Percentiles rank a stretch among this genome's conserved stretches.
phyloP scores from a whole-genome alignment of 2,329 filamentous ascomycete species.

The Phoma sp. region DNA sequence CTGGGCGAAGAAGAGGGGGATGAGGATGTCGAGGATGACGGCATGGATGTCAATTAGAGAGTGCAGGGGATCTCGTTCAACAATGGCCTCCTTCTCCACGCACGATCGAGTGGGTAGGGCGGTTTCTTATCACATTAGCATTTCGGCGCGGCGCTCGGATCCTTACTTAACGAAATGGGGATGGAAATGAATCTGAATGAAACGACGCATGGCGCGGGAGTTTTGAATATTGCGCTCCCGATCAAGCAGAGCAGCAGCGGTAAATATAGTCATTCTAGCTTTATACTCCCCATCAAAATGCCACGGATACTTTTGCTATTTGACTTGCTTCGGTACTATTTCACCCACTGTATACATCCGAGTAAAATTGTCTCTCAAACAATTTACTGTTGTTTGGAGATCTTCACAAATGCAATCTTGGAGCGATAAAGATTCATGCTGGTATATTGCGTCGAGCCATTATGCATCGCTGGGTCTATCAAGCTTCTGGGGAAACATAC shows the following conservation, averaged over 20 bases:
- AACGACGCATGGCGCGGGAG: slow-evolving; percentile 11
- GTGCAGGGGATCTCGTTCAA: not conserved
- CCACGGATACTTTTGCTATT: not conserved
- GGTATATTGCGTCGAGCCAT: not conserved
- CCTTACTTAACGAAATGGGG: no score
- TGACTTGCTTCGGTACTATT: no score
- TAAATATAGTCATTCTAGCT: not conserved
- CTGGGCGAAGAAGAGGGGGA: slow-evolving; percentile 52
- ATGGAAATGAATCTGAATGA: not conserved
- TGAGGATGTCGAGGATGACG: slow-evolving; percentile 51
- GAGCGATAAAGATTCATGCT: not conserved
- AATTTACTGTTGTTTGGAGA: not conserved
- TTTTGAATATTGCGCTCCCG: slow-evolving; percentile 4
- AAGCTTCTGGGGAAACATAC: not conserved
- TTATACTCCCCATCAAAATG: not conserved
- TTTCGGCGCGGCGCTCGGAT: slow-evolving; percentile 17
- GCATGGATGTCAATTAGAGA: slow-evolving; percentile 48
- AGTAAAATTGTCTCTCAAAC: no score
- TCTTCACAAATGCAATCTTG: not conserved
- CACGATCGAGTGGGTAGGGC: no score
- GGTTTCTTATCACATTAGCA: slow-evolving; percentile 1
- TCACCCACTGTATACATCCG: no score
- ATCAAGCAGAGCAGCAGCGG: not conserved
- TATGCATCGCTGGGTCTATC: not conserved
- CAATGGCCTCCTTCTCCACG: no score